These are phyloP conservation scores for Nicotiana knightiana DNA, from an alignment of 257 asterid species.

Conservation along the genomic window DNA sequence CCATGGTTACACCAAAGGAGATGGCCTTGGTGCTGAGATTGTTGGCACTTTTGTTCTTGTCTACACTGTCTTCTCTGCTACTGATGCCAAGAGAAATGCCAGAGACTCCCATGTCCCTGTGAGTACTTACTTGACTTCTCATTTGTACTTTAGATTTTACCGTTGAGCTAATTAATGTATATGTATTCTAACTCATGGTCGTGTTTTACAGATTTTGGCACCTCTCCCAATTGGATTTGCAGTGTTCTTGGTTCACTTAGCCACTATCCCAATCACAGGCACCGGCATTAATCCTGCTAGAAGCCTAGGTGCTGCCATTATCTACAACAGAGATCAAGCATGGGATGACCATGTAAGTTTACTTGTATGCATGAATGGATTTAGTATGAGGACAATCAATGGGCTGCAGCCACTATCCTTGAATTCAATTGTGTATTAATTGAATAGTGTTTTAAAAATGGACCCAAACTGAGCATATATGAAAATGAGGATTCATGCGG, in stretches of 20 bases:
- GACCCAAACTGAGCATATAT: no score
- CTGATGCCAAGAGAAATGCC: slow-evolving; percentile 88
- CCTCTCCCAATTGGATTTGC: slow-evolving; percentile 83
- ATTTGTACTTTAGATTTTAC: not conserved
- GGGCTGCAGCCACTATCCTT: no score
- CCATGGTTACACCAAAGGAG: slow-evolving; percentile 71
- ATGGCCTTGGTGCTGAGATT: slow-evolving; percentile 79
- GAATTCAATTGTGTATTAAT: no score
- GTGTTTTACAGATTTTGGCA: slow-evolving; percentile 50
- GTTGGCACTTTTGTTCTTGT: slow-evolving; percentile 72
- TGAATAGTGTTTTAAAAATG: no score
- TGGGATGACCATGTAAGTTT: slow-evolving; percentile 73
- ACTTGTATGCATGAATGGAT: not conserved
- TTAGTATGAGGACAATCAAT: not conserved
- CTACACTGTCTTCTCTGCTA: slow-evolving; percentile 78
- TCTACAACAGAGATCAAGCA: slow-evolving; percentile 57
- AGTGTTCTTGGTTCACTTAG: slow-evolving; percentile 75
- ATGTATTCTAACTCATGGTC: not conserved
- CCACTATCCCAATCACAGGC: slow-evolving; percentile 75
- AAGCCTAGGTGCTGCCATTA: slow-evolving; percentile 69
- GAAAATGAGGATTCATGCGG: no score
- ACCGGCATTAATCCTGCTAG: slow-evolving; percentile 83
- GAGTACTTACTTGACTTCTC: slow-evolving; percentile 16
- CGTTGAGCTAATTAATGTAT: not conserved
- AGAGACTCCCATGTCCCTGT: slow-evolving; percentile 87